Percentiles rank a stretch among this genome's conserved stretches.
Evolutionary conservation across 2,329 filamentous ascomycete genomes (phyloP).

Genomic region (Fusarium foetens): DNA sequence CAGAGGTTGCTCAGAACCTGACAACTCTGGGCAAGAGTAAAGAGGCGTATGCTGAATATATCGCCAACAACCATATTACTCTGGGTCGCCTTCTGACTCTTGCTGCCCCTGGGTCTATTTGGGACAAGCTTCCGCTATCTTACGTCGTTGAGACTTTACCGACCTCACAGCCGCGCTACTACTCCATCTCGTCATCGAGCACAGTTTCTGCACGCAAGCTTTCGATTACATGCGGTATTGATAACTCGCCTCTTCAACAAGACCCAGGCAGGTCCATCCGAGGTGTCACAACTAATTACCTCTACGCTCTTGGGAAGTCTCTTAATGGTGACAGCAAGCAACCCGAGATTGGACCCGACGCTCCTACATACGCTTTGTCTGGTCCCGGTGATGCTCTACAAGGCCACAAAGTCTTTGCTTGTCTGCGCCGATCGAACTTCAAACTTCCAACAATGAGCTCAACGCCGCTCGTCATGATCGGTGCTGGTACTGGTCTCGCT

Average conservation of each 20-base stretch:
- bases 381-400: constrained; percentile 27
- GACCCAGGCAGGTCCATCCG: constrained; percentile 23
- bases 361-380: constrained; percentile 20
- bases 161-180: constrained; percentile 62
- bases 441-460: constrained; percentile 55
- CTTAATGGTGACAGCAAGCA: constrained; percentile 1
- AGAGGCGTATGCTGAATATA: constrained; percentile 29
- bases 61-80: constrained; percentile 41
- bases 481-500: constrained; percentile 61
- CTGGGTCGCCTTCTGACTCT: constrained; percentile 41
- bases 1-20: constrained; percentile 48
- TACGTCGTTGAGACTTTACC: constrained; percentile 67
- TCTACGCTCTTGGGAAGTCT: constrained; percentile 32
- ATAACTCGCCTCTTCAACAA: constrained; percentile 27
- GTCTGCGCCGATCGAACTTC: constrained; percentile 52
- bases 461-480: constrained; percentile 63
- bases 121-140: constrained; percentile 52
- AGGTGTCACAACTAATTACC: constrained; percentile 45
- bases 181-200: constrained; percentile 69
- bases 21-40: constrained; percentile 33
- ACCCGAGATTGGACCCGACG: neutral
- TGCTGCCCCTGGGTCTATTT: constrained; percentile 24
- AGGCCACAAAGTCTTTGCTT: constrained; percentile 36
- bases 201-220: constrained; percentile 44
- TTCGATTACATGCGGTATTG: constrained; percentile 40